Conservation (phyloP, 257 asterid species). For the Perilla frutescens region DNA sequence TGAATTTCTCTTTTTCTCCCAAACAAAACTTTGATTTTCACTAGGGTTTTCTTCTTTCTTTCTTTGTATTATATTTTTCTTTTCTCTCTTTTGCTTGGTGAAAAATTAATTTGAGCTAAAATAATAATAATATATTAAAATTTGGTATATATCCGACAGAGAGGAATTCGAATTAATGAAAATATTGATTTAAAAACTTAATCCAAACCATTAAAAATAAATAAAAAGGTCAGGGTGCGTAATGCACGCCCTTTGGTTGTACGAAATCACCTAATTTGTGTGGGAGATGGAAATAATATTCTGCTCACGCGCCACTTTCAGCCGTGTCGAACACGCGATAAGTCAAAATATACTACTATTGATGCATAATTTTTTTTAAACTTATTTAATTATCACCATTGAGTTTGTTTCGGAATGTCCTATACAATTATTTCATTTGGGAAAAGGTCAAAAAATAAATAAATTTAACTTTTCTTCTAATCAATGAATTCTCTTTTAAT, state of each 20-base stretch:
- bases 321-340: not conserved
- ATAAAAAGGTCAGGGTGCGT: conserved; percentile 38
- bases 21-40: conserved; percentile 41
- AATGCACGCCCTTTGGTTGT: conserved; percentile 52
- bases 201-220: conserved; percentile 43
- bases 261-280: conserved; percentile 53
- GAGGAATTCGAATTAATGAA: conserved; percentile 47
- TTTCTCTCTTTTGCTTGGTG: conserved; percentile 44
- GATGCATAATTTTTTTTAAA: too few relatives aligned
- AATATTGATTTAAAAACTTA: conserved; percentile 30
- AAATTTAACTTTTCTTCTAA: too few relatives aligned
- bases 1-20: conserved; percentile 27
- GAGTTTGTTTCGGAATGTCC: too few relatives aligned
- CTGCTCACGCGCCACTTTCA: conserved; percentile 32
- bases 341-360: too few relatives aligned
- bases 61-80: conserved; percentile 36
- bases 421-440: too few relatives aligned
- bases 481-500: too few relatives aligned
- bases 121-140: conserved; percentile 33
- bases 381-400: too few relatives aligned
- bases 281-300: conserved; percentile 16
- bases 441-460: too few relatives aligned
- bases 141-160: conserved; percentile 36
- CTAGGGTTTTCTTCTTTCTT: conserved; percentile 61
- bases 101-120: conserved; percentile 38